Evolutionary conservation across 495 filamentous ascomycete species (phyloP).

Genomic region (Bathelium albidoporum): DNA sequence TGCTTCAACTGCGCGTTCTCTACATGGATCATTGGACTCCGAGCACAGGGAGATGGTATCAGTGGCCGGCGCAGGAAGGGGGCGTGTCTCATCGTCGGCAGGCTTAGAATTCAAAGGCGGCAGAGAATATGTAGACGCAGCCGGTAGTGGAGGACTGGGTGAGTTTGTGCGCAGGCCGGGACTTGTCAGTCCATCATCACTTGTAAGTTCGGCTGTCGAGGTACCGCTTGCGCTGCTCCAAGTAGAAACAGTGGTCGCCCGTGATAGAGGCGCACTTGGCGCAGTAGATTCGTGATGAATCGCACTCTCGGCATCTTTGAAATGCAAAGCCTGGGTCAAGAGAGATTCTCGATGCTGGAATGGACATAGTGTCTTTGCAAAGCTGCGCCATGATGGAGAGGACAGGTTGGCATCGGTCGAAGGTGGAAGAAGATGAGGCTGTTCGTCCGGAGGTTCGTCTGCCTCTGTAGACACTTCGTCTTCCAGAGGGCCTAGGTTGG

Average conservation of each 20-base stretch:
- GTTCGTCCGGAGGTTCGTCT: slow-evolving; percentile 24
- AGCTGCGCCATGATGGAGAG: neutral
- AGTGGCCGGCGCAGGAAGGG: slow-evolving; percentile 22
- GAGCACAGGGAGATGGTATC: slow-evolving; percentile 20
- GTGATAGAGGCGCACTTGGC: slow-evolving; percentile 13
- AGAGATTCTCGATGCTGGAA: slow-evolving; percentile 18
- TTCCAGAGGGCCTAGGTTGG: neutral
- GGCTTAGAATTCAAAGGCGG: slow-evolving; percentile 25
- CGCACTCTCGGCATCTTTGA: slow-evolving; percentile 16
- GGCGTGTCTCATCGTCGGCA: slow-evolving; percentile 18
- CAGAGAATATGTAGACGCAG: slow-evolving; percentile 23
- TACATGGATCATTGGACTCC: slow-evolving; percentile 5
- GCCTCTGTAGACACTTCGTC: slow-evolving; percentile 14
- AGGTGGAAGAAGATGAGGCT: neutral
- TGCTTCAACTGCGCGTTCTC: slow-evolving; percentile 30
- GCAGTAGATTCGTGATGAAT: slow-evolving; percentile 8
- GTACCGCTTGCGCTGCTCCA: slow-evolving; percentile 66
- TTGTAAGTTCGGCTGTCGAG: slow-evolving; percentile 80
- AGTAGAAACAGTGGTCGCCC: slow-evolving; percentile 50
- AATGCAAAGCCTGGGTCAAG: slow-evolving; percentile 21
- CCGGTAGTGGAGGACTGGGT: slow-evolving; percentile 69
- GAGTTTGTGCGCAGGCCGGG: slow-evolving; percentile 70
- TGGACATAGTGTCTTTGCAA: neutral
- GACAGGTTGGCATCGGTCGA: neutral
- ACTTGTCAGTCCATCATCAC: slow-evolving; percentile 85